phyloP scores from a whole-genome alignment of 768 basidiomycete genomes.

The Cantharellus anzutake region DNA sequence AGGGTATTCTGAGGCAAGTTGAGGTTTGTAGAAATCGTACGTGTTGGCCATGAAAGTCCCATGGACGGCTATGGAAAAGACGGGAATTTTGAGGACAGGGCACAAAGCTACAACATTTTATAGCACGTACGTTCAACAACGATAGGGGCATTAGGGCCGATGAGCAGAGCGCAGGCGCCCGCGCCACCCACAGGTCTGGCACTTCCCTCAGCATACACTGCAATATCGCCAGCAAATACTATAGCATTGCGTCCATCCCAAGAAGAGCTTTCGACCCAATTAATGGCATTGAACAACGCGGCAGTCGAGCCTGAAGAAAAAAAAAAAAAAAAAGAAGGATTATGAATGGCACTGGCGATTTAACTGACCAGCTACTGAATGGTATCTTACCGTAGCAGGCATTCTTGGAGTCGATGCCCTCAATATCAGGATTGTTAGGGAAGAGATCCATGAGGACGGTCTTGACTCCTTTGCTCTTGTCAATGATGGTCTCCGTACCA shows the following conservation, averaged over 20 bases:
- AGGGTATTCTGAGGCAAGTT: conserved; percentile 86
- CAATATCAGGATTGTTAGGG: conserved; percentile 85
- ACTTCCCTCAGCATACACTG: conserved; percentile 89
- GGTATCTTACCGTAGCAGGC: conserved; percentile 66
- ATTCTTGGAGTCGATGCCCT: conserved; percentile 98
- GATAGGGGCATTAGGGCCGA: conserved; percentile 90
- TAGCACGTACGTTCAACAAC: conserved; percentile 74
- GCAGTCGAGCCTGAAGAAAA: conserved; percentile 44
- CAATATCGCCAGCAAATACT: conserved; percentile 92
- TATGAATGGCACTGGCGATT: not conserved
- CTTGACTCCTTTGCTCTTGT: conserved; percentile 98
- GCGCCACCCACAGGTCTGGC: conserved; percentile 95
- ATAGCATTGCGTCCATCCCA: conserved; percentile 99
- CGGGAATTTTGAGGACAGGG: not conserved
- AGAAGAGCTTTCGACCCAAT: conserved; percentile 90
- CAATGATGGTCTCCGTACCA: conserved; percentile 97
- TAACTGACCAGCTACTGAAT: not conserved
- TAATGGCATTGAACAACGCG: conserved; percentile 94
- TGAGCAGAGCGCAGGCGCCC: conserved; percentile 83
- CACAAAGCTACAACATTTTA: not conserved
- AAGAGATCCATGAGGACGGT: conserved; percentile 98
- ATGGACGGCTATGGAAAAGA: conserved; percentile 52
- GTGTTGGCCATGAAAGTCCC: conserved; percentile 95
- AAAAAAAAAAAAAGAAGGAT: not conserved
- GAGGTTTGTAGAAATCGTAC: conserved; percentile 99